A percentile compares a stretch with the other conserved stretches of the same genome.
phyloP scores from a whole-genome alignment of 2,329 filamentous ascomycete genomes.

The Colletotrichum magnum region DNA sequence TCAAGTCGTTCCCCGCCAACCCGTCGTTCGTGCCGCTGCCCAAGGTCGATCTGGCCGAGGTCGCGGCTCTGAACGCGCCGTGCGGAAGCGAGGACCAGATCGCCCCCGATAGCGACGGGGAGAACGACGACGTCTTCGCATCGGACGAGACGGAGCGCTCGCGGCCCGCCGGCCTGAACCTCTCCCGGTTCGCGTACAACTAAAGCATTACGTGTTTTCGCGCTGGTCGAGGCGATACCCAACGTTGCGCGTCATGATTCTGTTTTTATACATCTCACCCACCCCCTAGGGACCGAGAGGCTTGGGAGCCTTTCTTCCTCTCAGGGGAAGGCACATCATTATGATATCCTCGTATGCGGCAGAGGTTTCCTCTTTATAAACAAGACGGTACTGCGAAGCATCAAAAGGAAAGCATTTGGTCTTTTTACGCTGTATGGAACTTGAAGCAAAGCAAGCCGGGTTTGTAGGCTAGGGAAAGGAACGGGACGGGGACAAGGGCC shows the following conservation, averaged over 20 bases:
- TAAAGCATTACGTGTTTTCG: slow-evolving; percentile 40
- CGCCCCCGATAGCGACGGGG: slow-evolving; percentile 65
- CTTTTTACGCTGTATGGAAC: slow-evolving; percentile 18
- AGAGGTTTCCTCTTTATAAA: not conserved
- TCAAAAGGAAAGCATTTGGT: slow-evolving; percentile 15
- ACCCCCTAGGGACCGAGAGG: not conserved
- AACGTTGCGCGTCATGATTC: slow-evolving; percentile 26
- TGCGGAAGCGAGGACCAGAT: slow-evolving; percentile 72
- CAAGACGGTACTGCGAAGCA: slow-evolving; percentile 14
- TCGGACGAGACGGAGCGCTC: slow-evolving; percentile 44
- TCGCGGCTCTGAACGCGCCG: slow-evolving; percentile 64
- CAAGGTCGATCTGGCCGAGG: slow-evolving; percentile 66
- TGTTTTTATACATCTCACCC: slow-evolving; percentile 23
- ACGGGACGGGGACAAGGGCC: no score
- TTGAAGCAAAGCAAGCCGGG: slow-evolving; percentile 1
- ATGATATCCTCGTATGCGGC: slow-evolving; percentile 7
- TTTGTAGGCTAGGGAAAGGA: no score
- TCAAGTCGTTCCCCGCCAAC: slow-evolving; percentile 60
- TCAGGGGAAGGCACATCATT: slow-evolving; percentile 3
- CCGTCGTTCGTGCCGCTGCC: slow-evolving; percentile 70
- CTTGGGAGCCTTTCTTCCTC: not conserved
- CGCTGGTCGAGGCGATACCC: slow-evolving; percentile 29
- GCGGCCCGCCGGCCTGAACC: slow-evolving; percentile 54
- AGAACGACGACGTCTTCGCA: slow-evolving; percentile 55
- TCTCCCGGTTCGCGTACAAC: slow-evolving; percentile 63